Conservation (phyloP, 1,284 basidiomycete species). For the Leccinum solheimii region DNA sequence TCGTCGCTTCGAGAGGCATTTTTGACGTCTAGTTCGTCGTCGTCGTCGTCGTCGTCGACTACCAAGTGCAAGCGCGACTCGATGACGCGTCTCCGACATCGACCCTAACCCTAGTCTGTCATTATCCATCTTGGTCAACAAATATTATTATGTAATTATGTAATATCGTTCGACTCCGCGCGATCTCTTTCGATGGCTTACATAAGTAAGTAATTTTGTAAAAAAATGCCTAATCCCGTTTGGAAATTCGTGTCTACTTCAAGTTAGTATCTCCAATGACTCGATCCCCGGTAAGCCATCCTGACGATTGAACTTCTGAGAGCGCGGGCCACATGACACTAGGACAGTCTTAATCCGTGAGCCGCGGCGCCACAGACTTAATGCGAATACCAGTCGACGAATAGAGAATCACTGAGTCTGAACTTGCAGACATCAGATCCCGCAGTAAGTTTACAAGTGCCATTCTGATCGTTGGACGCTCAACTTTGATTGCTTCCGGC, state of each 20-base stretch:
- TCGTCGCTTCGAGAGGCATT: constrained; percentile 93
- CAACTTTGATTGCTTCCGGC: background rate
- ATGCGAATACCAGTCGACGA: background rate
- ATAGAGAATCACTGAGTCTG: background rate
- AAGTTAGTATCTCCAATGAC: background rate
- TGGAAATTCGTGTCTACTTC: too few relatives aligned
- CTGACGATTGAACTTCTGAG: background rate
- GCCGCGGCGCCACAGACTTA: background rate
- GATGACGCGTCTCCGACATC: constrained; percentile 22
- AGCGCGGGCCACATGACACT: background rate
- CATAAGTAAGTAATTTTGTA: background rate
- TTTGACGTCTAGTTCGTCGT: constrained; percentile 33
- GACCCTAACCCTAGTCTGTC: constrained; percentile 24
- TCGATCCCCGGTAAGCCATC: background rate
- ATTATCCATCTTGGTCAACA: background rate
- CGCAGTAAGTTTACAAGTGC: constrained; percentile 6
- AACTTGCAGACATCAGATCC: background rate
- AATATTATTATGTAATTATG: background rate
- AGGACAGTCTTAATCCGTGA: background rate
- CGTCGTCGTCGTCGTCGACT: constrained; percentile 23
- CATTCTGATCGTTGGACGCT: background rate
- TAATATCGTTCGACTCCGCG: too few relatives aligned
- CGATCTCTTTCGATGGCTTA: too few relatives aligned
- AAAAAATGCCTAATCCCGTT: background rate
- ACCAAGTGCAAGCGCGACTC: constrained; percentile 3